phyloP scores from a whole-genome alignment of 768 basidiomycete species.

The Neoboletus subvelutipes region DNA sequence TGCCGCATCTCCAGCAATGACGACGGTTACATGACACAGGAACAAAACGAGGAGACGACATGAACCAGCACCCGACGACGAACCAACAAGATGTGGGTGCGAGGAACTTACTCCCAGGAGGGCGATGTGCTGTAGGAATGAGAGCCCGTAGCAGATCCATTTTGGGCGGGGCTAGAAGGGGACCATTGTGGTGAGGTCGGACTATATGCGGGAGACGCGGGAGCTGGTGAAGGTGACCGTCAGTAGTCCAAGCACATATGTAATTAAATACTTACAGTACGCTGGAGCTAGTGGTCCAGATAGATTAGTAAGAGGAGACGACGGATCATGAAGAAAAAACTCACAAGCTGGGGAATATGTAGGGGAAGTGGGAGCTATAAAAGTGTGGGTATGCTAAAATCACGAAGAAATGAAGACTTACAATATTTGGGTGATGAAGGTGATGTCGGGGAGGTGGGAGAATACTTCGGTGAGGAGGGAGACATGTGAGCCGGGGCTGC shows the following conservation, averaged over 20 bases:
- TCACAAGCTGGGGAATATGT: constrained; percentile 86
- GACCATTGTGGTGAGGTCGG: constrained; percentile 86
- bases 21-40: constrained; percentile 4
- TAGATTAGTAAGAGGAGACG: constrained; percentile 5
- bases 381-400: constrained; percentile 11
- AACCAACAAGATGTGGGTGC: constrained; percentile 7
- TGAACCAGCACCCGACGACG: constrained; percentile 12
- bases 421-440: constrained; percentile 93
- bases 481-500: constrained; percentile 80
- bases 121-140: constrained; percentile 49
- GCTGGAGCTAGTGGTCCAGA: constrained; percentile 55
- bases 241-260: background rate
- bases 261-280: constrained; percentile 59
- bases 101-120: constrained; percentile 46
- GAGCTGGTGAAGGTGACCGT: constrained; percentile 46
- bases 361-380: constrained; percentile 78
- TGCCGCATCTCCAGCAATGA: constrained; percentile 8
- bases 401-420: constrained; percentile 37
- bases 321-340: constrained; percentile 30
- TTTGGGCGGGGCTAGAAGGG: constrained; percentile 73
- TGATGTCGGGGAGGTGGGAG: constrained; percentile 89
- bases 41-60: constrained; percentile 6
- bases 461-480: constrained; percentile 89
- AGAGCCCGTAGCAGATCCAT: constrained; percentile 38
- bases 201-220: constrained; percentile 83